Base-by-base conservation (phyloP, 2,329 filamentous ascomycete genomes). In the Paecilomyces sp. region DNA sequence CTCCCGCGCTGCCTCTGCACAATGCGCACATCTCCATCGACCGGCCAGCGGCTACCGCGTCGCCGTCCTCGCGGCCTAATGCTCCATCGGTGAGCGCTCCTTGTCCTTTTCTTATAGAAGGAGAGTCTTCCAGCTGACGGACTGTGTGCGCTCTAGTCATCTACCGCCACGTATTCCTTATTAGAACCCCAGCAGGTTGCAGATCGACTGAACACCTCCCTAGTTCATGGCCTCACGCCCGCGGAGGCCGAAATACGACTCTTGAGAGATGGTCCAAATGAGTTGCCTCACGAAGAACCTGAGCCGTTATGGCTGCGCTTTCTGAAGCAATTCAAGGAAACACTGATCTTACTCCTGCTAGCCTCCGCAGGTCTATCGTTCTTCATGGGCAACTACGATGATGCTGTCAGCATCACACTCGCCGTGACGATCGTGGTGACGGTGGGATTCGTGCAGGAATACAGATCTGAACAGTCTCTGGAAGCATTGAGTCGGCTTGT, bases 341-440 rank as follows among this genome's bases (percentile, higher is more conserved):
- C 94, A 0, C 80, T 99, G 58, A 99, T 99, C 63, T 77, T 97
- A 24, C 83, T 99, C n/a, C 83, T 99, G 15, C 84, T 99, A 24
- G 89, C 86, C 6, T 97, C 94, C 2, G 93, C 94, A 0, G 88
- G 84, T 18, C 88, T 96, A 47, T 97, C 93, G 0, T 85, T 97
- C 55, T 76, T 97, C 52, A 88, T 99, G 74, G 92, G 92, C 57
- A 99, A 99, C 71, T 87, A 88, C 71, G 93, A 97, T 68, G 95
- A 99, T 77, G 93, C 93, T 5, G 79, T 99, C 68, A 97, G 93
- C 75, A 99, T 99, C 70, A 90, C 93, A 0, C 87, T 96, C 33
- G 94, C 94, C 1, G 94, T 99, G 24, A 96, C 92, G 28, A 99
- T 99, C 67, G 94, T 99, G 5, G 92, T 99, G 25, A 89, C 89